Conservation (phyloP, 1,284 basidiomycete genomes). For the Heliocybe sulcata region DNA sequence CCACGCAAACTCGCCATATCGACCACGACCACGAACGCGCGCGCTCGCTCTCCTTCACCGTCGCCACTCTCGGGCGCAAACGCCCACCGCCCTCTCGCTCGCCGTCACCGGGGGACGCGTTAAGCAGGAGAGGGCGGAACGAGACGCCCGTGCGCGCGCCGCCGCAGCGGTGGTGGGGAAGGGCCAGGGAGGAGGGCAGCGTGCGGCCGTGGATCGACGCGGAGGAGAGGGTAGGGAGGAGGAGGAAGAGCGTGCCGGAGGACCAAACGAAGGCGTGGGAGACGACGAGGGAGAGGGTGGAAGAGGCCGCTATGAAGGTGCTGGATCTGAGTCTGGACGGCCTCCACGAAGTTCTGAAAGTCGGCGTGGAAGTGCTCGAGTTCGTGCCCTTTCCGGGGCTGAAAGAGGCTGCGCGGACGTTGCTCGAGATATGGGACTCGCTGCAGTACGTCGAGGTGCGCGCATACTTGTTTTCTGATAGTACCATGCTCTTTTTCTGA, state of each 20-base stretch:
- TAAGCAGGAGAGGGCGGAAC: background rate
- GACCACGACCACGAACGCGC: background rate
- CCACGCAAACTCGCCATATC: too few relatives aligned
- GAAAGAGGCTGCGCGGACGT: constrained; percentile 37
- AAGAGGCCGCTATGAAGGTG: constrained; percentile 33
- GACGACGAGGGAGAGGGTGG: constrained; percentile 39
- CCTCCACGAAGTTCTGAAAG: constrained; percentile 37
- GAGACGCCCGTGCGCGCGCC: constrained; percentile 15
- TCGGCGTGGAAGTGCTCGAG: constrained; percentile 41
- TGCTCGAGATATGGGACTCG: constrained; percentile 57
- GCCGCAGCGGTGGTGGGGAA: constrained; percentile 23
- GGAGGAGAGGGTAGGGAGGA: constrained; percentile 10
- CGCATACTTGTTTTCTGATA: background rate
- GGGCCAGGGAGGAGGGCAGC: constrained; percentile 11
- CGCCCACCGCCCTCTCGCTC: background rate
- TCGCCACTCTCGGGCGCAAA: background rate
- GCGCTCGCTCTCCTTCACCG: background rate
- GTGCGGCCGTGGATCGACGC: constrained; percentile 25
- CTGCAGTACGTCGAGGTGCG: constrained; percentile 55
- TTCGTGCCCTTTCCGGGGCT: constrained; percentile 53
- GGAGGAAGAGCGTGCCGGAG: constrained; percentile 29
- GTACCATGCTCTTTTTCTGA: too few relatives aligned
- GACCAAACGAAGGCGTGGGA: constrained; percentile 44
- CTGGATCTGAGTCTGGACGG: constrained; percentile 35
- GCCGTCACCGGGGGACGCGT: background rate